Evolutionary conservation across 2,329 filamentous ascomycete genomes (phyloP), one percentile per base, ranked within the genome.

Genomic region (Acrocalymma vagum): DNA sequence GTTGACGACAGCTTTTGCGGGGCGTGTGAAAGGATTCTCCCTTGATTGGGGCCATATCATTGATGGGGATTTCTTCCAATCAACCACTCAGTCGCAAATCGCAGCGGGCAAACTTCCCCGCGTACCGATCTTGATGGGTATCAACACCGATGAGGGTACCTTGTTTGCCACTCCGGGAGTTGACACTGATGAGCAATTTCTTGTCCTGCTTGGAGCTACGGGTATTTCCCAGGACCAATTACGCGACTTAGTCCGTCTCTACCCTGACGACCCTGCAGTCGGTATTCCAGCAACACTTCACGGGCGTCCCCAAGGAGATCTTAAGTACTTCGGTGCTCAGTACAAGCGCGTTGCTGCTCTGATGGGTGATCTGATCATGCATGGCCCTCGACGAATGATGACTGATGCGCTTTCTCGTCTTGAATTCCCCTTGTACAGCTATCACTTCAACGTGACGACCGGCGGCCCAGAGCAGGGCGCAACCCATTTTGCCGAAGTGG

Each of bases 81-180:
- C 75, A 6, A 78, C 74, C 47, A 77, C 76, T 2, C 79, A 78
- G 8, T 61, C 75, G 6, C 80, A 85, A 51, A 69, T 88, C 5
- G 67, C 71, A 2, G 62, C 75, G 5, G 84, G 83, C 30, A 75
- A 77, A 13, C 87, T 87, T 49, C 79, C 86, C 40, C 76, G 81
- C 37, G 81, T 88, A 0, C 83, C 84, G 1, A 73, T 85, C 22
- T 69, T 87, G 2, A 69, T 78, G 26, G 84, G 85, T 5, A 76
- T 75, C 20, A 86, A 85, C 58, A 76, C 76, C 1, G 84, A 87
- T 51, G 84, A 87, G 57, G 84, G 81, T 3, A 42, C 38, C 4
- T 30, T 32, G 5, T 25, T 42, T 9, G 18, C 32, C 11, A 17
- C 38, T 18, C 13, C 32, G 7, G 16, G 25, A 16, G 28, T 37